phyloP scores from a whole-genome alignment of 169 alveolate species.

The Plasmodium vivax region DNA sequence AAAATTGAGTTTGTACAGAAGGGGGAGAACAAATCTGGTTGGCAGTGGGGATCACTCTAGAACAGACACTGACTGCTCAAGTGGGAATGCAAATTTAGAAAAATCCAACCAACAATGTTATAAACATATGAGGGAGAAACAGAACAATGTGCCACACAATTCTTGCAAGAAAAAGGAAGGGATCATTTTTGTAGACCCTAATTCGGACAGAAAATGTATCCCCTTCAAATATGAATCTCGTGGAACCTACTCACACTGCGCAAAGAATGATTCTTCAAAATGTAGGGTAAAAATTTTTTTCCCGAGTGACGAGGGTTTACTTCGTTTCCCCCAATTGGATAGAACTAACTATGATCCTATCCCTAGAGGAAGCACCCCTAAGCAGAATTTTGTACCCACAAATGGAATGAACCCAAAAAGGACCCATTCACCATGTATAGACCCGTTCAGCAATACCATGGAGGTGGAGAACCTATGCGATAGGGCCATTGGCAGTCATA shows the following conservation, averaged over 20 bases:
- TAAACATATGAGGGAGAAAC: not conserved
- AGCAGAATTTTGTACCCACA: not conserved
- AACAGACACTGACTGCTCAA: not conserved
- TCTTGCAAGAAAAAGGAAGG: not conserved
- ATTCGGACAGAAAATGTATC: not conserved
- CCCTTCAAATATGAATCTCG: not conserved
- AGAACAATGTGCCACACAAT: not conserved
- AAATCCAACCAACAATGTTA: not conserved
- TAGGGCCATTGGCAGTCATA: not conserved
- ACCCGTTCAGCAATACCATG: slow-evolving; percentile 14
- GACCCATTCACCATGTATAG: not conserved
- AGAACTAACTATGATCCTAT: not conserved
- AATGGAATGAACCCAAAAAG: not conserved
- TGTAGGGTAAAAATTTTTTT: not conserved
- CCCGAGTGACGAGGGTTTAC: not conserved
- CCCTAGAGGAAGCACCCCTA: not conserved
- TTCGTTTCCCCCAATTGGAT: not conserved
- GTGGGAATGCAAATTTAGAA: not conserved
- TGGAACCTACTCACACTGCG: not conserved
- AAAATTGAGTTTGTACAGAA: not conserved
- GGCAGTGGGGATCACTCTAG: not conserved
- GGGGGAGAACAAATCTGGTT: not conserved
- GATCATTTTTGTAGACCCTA: not conserved
- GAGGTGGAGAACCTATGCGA: not conserved
- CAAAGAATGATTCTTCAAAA: not conserved